Evolutionary conservation across 1,139 yeast genomes (phyloP).

Genomic region (Geotrichum bryndzae): DNA sequence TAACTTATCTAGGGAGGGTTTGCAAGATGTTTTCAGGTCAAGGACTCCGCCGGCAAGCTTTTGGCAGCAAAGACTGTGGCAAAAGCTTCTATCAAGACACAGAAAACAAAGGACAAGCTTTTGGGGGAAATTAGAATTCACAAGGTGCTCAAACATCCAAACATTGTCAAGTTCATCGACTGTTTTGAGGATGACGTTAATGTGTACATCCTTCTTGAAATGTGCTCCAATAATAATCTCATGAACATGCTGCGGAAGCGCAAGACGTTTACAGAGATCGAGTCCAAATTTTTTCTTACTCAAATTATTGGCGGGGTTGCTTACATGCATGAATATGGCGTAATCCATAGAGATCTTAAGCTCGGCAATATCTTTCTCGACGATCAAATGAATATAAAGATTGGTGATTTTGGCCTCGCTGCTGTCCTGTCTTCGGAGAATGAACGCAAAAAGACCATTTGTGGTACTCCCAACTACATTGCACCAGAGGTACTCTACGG

Average conservation of each 20-base stretch:
- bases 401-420: slow-evolving; percentile 96
- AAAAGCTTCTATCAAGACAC: slow-evolving; percentile 84
- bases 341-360: slow-evolving; percentile 93
- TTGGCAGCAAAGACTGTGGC: slow-evolving; percentile 98
- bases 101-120: slow-evolving; percentile 78
- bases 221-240: slow-evolving; percentile 71
- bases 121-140: slow-evolving; percentile 94
- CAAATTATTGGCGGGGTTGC: slow-evolving; percentile 92
- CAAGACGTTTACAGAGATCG: slow-evolving; percentile 80
- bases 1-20: slow-evolving; percentile 63
- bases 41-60: slow-evolving; percentile 69
- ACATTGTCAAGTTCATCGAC: slow-evolving; percentile 85
- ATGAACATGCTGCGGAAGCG: slow-evolving; percentile 88
- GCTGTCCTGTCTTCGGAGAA: slow-evolving; percentile 67
- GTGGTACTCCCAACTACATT: slow-evolving; percentile 97
- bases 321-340: slow-evolving; percentile 85
- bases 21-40: slow-evolving; percentile 97
- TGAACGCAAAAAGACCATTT: slow-evolving; percentile 82
- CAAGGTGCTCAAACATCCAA: slow-evolving; percentile 80
- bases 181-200: slow-evolving; percentile 94
- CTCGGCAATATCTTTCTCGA: slow-evolving; percentile 92
- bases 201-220: slow-evolving; percentile 86
- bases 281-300: slow-evolving; percentile 82
- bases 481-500: slow-evolving; percentile 96
- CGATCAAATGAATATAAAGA: slow-evolving; percentile 83